A percentile compares a stretch with the other conserved stretches of the same genome.
phyloP scores from a whole-genome alignment of 1,284 basidiomycete genomes.

The Thelephora terrestris region DNA sequence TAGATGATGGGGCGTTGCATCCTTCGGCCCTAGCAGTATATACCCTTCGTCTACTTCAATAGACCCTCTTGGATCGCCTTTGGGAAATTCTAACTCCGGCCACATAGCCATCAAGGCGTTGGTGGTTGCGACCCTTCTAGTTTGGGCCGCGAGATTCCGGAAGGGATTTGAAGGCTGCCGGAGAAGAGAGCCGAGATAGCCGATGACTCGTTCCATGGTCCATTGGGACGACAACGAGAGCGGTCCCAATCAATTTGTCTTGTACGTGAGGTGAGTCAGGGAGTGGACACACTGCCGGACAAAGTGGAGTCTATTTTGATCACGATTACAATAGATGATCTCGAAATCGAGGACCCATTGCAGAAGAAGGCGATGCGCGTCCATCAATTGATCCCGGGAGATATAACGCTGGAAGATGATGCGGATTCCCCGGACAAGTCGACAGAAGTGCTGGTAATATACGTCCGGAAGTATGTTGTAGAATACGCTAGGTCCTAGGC shows the following conservation, averaged over 20 bases:
- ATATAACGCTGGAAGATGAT: slow-evolving; percentile 10
- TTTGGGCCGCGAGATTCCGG: slow-evolving; percentile 13
- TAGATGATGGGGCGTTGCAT: not conserved
- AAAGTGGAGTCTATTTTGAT: slow-evolving; percentile 16
- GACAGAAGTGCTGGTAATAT: slow-evolving; percentile 14
- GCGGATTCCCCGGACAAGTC: slow-evolving; percentile 11
- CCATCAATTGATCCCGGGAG: slow-evolving; percentile 1
- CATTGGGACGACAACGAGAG: slow-evolving; percentile 12
- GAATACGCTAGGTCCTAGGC: slow-evolving; percentile 6
- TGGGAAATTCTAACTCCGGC: slow-evolving; percentile 6
- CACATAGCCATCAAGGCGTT: slow-evolving; percentile 15
- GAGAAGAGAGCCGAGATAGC: slow-evolving; percentile 17
- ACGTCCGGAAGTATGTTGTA: slow-evolving; percentile 7
- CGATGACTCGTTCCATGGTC: slow-evolving; percentile 18
- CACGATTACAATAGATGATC: slow-evolving; percentile 14
- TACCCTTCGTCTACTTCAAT: slow-evolving; percentile 11
- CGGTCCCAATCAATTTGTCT: slow-evolving; percentile 13
- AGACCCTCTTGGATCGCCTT: slow-evolving; percentile 1
- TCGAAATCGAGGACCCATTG: slow-evolving; percentile 12
- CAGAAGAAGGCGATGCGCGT: slow-evolving; percentile 3
- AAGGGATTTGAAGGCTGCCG: slow-evolving; percentile 15
- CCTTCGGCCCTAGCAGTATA: not conserved
- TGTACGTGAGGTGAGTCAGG: slow-evolving; percentile 10
- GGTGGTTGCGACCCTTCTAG: slow-evolving; percentile 7
- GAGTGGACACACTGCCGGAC: slow-evolving; percentile 15